Evolutionary conservation across 306 rosid genomes (phyloP).

Genomic region (Adenanthera pavonina): DNA sequence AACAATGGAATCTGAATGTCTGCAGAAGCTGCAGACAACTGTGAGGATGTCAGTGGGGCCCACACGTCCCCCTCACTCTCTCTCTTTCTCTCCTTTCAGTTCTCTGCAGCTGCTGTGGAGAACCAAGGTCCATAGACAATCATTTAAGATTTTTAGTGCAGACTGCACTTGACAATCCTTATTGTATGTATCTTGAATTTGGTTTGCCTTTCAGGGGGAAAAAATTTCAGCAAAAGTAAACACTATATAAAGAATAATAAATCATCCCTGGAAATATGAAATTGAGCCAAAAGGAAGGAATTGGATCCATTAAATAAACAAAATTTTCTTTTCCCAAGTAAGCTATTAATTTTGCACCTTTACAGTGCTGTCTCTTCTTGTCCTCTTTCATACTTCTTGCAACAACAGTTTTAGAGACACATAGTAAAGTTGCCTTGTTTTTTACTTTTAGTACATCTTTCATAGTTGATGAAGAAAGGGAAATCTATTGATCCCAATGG

Average conservation of each 20-base stretch:
- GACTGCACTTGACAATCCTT: not conserved
- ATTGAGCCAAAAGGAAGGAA: not conserved
- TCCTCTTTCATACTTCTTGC: not conserved
- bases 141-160: too few relatives aligned
- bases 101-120: too few relatives aligned
- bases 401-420: slow-evolving; percentile 21
- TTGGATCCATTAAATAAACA: not conserved
- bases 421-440: not conserved
- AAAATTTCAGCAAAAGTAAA: not conserved
- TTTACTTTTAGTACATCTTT: too few relatives aligned
- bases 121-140: too few relatives aligned
- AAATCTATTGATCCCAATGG: not conserved
- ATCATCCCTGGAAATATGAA: not conserved
- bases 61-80: too few relatives aligned
- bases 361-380: slow-evolving; percentile 2
- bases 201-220: not conserved
- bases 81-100: too few relatives aligned
- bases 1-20: too few relatives aligned
- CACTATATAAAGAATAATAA: not conserved
- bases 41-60: too few relatives aligned
- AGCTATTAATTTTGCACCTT: not conserved
- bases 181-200: not conserved
- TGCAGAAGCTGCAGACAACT: too few relatives aligned
- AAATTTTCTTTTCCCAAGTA: not conserved
- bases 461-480: too few relatives aligned